phyloP scores from a whole-genome alignment of 2,329 filamentous ascomycete species.

The Colletotrichum salicis region DNA sequence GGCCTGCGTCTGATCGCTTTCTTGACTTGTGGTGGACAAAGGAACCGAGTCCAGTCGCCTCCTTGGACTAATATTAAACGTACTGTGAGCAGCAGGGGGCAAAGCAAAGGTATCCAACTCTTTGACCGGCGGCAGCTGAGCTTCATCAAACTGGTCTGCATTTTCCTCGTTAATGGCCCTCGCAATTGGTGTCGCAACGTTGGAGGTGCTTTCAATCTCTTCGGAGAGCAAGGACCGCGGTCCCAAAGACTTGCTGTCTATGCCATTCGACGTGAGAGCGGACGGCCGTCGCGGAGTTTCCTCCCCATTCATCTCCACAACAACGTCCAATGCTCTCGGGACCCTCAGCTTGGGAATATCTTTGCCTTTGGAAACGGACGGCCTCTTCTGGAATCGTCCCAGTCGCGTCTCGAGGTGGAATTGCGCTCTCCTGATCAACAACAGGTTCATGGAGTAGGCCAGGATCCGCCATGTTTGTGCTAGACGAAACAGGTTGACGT shows the following conservation, averaged over 20 bases:
- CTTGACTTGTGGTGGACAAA: conserved; percentile 61
- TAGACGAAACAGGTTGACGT: conserved; percentile 66
- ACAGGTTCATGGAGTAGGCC: conserved; percentile 64
- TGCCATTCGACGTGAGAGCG: conserved; percentile 42
- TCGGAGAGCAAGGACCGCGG: conserved; percentile 62
- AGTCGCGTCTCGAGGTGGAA: conserved; percentile 66
- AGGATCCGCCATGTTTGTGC: conserved; percentile 74
- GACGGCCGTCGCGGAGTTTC: conserved; percentile 48
- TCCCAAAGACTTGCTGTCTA: conserved; percentile 45
- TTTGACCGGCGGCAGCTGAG: conserved; percentile 57
- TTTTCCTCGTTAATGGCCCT: conserved; percentile 58
- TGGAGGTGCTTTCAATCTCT: conserved; percentile 72
- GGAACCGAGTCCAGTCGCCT: conserved; percentile 62
- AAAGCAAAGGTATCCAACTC: conserved; percentile 63
- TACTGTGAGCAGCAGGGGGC: conserved; percentile 57
- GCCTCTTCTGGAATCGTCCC: conserved; percentile 49
- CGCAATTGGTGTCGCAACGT: conserved; percentile 68
- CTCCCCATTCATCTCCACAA: conserved; percentile 44
- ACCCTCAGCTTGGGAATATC: conserved; percentile 44
- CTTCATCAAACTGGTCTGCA: conserved; percentile 42
- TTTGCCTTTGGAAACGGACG: conserved; percentile 37
- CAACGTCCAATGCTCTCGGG: conserved; percentile 40
- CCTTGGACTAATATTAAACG: conserved; percentile 49
- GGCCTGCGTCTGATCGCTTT: conserved; percentile 57
- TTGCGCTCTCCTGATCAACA: conserved; percentile 65